phyloP scores from a whole-genome alignment of 2,329 filamentous ascomycete genomes.

The Colletotrichum neosansevieriae region DNA sequence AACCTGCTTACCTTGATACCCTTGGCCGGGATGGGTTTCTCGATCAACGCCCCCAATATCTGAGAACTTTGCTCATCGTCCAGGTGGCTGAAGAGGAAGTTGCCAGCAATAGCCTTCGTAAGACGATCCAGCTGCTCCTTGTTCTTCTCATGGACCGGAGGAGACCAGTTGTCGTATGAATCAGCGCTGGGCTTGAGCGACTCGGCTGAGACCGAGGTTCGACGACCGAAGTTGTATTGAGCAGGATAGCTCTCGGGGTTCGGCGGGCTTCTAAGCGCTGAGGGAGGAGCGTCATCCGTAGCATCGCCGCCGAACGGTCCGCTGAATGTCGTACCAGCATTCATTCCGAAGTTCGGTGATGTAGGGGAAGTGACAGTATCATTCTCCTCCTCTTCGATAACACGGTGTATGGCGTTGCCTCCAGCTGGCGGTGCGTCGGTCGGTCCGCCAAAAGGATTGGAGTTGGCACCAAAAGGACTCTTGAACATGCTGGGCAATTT shows the following conservation, averaged over 20 bases:
- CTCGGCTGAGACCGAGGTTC: conserved; percentile 96
- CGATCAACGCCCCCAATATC: conserved; percentile 89
- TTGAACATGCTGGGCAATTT: conserved; percentile 84
- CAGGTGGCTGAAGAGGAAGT: conserved; percentile 94
- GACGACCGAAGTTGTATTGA: conserved; percentile 93
- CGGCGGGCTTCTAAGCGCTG: conserved; percentile 60
- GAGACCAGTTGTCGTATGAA: conserved; percentile 88
- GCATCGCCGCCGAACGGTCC: conserved; percentile 65
- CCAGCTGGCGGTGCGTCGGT: conserved; percentile 51
- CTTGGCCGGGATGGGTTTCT: conserved; percentile 95
- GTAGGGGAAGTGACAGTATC: conserved; percentile 83
- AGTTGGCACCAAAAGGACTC: conserved; percentile 74
- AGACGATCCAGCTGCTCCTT: conserved; percentile 84
- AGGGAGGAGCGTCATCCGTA: conserved; percentile 58
- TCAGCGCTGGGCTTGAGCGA: conserved; percentile 91
- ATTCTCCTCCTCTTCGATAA: conserved; percentile 88
- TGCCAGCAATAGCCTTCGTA: conserved; percentile 83
- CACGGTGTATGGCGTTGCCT: conserved; percentile 59
- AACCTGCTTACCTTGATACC: conserved; percentile 72
- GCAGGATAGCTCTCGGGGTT: conserved; percentile 81
- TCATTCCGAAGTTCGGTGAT: conserved; percentile 66
- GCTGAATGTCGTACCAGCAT: conserved; percentile 58
- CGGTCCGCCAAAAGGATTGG: conserved; percentile 79
- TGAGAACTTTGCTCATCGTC: conserved; percentile 93
- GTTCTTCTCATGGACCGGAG: conserved; percentile 87